Evolutionary conservation across 805 yeast genomes (phyloP).

Genomic region (Yamadazyma endophytica): DNA sequence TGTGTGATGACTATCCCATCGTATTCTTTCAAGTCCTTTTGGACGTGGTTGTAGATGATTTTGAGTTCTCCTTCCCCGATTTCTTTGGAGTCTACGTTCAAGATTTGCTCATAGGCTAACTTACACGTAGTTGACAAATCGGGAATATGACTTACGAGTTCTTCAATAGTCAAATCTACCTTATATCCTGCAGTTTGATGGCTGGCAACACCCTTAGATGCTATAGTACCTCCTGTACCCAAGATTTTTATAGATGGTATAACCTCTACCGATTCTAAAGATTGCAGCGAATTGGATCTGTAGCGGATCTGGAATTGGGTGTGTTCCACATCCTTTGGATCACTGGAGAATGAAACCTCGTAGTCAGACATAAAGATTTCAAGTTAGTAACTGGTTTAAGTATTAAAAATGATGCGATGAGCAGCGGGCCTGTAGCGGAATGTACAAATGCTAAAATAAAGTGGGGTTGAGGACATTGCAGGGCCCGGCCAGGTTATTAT

Average conservation of each 20-base stretch:
- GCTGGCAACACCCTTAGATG: slow-evolving; percentile 35
- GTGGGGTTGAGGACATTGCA: too few relatives aligned
- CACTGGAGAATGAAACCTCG: too few relatives aligned
- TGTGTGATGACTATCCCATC: slow-evolving; percentile 66
- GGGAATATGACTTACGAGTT: slow-evolving; percentile 50
- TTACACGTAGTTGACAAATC: slow-evolving; percentile 51
- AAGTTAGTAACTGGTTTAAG: too few relatives aligned
- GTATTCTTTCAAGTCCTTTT: slow-evolving; percentile 39
- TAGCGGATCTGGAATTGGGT: slow-evolving; percentile 33
- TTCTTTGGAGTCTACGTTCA: slow-evolving; percentile 60
- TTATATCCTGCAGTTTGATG: slow-evolving; percentile 42
- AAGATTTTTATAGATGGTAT: slow-evolving; percentile 37
- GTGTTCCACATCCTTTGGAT: slow-evolving; percentile 22
- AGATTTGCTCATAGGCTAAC: slow-evolving; percentile 58
- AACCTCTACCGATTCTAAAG: slow-evolving; percentile 6
- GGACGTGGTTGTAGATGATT: slow-evolving; percentile 43
- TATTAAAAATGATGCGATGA: too few relatives aligned
- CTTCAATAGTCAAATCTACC: slow-evolving; percentile 44
- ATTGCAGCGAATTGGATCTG: slow-evolving; percentile 27
- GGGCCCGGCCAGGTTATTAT: too few relatives aligned
- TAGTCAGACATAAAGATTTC: too few relatives aligned
- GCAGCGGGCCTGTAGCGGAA: too few relatives aligned
- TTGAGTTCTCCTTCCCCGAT: slow-evolving; percentile 44
- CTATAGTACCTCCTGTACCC: slow-evolving; percentile 46
- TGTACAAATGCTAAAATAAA: too few relatives aligned